phyloP scores from a whole-genome alignment of 768 basidiomycete genomes.

The Melanogaster broomeanus region DNA sequence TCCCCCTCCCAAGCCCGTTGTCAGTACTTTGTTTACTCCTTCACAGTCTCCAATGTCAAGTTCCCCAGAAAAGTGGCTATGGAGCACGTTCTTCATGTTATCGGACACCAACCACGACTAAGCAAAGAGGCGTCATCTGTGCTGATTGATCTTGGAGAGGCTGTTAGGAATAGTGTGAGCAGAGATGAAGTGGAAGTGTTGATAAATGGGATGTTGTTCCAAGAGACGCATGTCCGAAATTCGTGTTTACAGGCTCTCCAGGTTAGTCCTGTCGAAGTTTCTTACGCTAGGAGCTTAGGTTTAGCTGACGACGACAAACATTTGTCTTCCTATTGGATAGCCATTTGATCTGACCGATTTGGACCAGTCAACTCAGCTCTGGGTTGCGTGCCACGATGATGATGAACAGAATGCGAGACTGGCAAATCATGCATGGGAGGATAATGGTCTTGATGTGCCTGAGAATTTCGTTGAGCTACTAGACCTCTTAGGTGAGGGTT shows the following conservation, averaged over 20 bases:
- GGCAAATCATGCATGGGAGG: conserved; percentile 87
- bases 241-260: conserved; percentile 90
- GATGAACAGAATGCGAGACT: conserved; percentile 87
- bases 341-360: conserved; percentile 93
- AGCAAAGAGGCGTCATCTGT: conserved; percentile 83
- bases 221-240: conserved; percentile 85
- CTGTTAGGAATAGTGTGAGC: conserved; percentile 67
- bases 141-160: conserved; percentile 78
- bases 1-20: not conserved
- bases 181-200: conserved; percentile 64
- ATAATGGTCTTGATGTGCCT: conserved; percentile 88
- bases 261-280: conserved; percentile 41
- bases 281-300: not conserved
- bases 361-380: conserved; percentile 88
- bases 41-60: conserved; percentile 61
- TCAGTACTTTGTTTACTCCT: conserved; percentile 13
- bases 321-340: conserved; percentile 42
- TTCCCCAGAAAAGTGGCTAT: conserved; percentile 79
- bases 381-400: conserved; percentile 87
- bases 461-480: conserved; percentile 62
- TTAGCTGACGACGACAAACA: conserved; percentile 1
- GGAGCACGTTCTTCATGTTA: conserved; percentile 66
- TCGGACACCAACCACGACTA: conserved; percentile 76
- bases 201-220: conserved; percentile 72
- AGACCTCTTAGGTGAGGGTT: conserved; percentile 62